These are phyloP conservation scores for Lepraria neglecta DNA, from an alignment of 495 filamentous ascomycete species.

Conservation along the genomic window DNA sequence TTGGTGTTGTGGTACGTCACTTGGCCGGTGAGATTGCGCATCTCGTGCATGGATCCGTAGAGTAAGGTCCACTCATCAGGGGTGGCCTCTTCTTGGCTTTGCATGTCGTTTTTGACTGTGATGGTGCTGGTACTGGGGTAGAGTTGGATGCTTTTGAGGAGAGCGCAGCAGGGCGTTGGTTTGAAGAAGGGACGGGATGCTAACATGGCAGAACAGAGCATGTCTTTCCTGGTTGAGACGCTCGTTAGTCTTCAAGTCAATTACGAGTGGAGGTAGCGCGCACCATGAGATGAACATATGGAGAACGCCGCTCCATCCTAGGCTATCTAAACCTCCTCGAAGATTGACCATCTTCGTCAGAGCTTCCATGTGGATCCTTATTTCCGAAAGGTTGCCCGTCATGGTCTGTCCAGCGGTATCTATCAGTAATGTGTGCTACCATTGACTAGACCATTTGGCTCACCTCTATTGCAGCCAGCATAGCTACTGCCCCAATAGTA, in stretches of 20 bases:
- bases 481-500: slow-evolving; percentile 15
- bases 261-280: too few relatives aligned
- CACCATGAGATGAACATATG: slow-evolving; percentile 17
- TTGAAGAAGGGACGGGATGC: neutral
- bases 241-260: neutral
- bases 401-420: neutral
- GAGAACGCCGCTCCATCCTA: slow-evolving; percentile 4
- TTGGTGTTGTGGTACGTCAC: too few relatives aligned
- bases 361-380: slow-evolving; percentile 11
- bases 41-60: too few relatives aligned
- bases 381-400: neutral
- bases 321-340: neutral
- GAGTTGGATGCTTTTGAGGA: neutral
- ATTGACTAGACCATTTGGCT: neutral
- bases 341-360: slow-evolving; percentile 10
- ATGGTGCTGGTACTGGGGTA: neutral
- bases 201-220: neutral
- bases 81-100: too few relatives aligned
- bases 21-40: neutral
- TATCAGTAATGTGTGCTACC: neutral
- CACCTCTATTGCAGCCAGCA: slow-evolving; percentile 13
- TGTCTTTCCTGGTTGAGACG: neutral
- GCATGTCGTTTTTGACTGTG: too few relatives aligned
- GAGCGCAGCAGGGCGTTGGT: neutral
- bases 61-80: too few relatives aligned